Percentiles rank a stretch among this genome's conserved stretches.
Evolutionary conservation across 208 protist genomes (phyloP).

Genomic region (Trypanosoma caninum): DNA sequence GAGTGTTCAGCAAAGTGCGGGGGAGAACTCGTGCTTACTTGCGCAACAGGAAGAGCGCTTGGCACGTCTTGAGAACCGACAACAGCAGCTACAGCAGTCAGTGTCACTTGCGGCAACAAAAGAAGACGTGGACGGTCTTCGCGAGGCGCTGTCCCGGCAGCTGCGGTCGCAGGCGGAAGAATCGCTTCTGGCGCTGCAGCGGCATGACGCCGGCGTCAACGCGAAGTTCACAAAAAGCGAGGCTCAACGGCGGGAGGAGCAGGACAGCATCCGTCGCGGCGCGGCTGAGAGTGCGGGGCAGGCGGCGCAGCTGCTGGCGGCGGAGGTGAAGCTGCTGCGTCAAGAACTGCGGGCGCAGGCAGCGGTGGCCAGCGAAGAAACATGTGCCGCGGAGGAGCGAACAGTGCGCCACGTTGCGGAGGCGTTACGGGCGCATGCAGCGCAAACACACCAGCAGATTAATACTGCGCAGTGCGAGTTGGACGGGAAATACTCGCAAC

Average conservation of each 20-base stretch:
- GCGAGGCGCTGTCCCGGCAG: not conserved
- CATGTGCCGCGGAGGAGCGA: not conserved
- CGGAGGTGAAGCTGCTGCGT: not conserved
- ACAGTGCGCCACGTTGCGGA: not conserved
- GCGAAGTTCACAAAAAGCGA: not conserved
- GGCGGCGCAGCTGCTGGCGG: not conserved
- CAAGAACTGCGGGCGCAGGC: not conserved
- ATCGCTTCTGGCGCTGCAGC: not conserved
- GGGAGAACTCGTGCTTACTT: conserved; percentile 13
- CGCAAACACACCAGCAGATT: conserved; percentile 8
- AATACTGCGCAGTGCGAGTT: conserved; percentile 2
- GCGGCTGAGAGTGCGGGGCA: not conserved
- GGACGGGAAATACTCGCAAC: conserved; percentile 5
- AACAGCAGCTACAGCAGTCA: conserved; percentile 9
- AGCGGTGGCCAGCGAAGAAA: not conserved
- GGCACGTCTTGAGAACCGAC: conserved; percentile 20
- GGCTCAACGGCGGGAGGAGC: not conserved
- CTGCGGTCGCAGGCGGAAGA: not conserved
- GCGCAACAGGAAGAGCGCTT: conserved; percentile 12
- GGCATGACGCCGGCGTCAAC: not conserved
- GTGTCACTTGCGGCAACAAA: not conserved
- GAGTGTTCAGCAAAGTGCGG: conserved; percentile 9
- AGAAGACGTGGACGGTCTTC: conserved; percentile 1
- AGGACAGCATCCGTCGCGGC: not conserved
- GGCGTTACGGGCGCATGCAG: not conserved